These are phyloP conservation scores for Epichloe aotearoae DNA, from an alignment of 2,329 filamentous ascomycete species.

Conservation along the genomic window DNA sequence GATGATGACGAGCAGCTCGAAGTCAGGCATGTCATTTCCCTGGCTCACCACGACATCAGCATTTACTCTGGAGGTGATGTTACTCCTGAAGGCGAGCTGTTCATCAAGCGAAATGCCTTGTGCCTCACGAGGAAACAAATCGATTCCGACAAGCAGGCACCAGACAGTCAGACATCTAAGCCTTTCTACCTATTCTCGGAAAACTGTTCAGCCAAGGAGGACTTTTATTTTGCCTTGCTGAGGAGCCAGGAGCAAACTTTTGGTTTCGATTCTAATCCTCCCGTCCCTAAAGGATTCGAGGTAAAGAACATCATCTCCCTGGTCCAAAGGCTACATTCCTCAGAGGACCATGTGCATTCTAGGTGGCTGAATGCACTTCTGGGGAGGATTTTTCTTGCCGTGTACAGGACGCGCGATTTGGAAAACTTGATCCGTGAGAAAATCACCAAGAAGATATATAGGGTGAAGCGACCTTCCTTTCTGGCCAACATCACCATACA, in stretches of 20 bases:
- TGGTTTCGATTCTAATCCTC: constrained; percentile 44
- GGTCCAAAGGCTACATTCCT: constrained; percentile 81
- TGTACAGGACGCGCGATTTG: constrained; percentile 75
- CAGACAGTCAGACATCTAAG: constrained; percentile 49
- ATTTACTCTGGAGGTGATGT: constrained; percentile 67
- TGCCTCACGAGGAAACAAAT: constrained; percentile 56
- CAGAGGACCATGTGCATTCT: constrained; percentile 79
- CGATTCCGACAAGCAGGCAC: constrained; percentile 34
- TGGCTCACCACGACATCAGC: constrained; percentile 74
- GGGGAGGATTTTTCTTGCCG: constrained; percentile 72
- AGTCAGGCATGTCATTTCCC: constrained; percentile 89
- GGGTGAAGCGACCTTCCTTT: constrained; percentile 84
- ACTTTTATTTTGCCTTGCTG: constrained; percentile 91
- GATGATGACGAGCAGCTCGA: constrained; percentile 92
- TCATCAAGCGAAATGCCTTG: constrained; percentile 88
- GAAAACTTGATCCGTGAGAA: constrained; percentile 70
- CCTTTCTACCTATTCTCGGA: constrained; percentile 93
- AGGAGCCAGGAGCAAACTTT: constrained; percentile 65
- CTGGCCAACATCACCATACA: constrained; percentile 74
- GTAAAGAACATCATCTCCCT: constrained; percentile 77
- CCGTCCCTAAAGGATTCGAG: constrained; percentile 64
- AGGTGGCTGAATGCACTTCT: constrained; percentile 89
- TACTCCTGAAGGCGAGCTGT: constrained; percentile 85
- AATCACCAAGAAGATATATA: constrained; percentile 89
- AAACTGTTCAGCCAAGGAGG: constrained; percentile 91